Evolutionary conservation across 2,329 filamentous ascomycete species (phyloP).

Genomic region (Cladosporium halotolerans): DNA sequence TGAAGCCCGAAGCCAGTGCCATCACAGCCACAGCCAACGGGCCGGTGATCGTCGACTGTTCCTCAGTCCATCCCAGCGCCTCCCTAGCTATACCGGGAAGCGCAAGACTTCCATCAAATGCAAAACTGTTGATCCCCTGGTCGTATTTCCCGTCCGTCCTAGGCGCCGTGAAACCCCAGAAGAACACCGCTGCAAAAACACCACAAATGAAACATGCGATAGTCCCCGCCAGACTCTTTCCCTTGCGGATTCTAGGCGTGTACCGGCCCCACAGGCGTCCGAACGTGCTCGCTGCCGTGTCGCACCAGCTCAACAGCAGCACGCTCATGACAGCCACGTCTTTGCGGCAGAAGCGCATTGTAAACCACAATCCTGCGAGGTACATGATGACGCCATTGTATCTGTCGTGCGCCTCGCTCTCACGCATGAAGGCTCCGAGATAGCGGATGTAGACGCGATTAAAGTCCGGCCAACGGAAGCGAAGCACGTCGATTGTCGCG

Average conservation of each 20-base stretch:
- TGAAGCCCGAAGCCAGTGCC: slow-evolving; percentile 80
- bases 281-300: slow-evolving; percentile 92
- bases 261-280: slow-evolving; percentile 84
- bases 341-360: slow-evolving; percentile 83
- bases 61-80: slow-evolving; percentile 54
- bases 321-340: slow-evolving; percentile 87
- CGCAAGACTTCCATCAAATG: slow-evolving; percentile 72
- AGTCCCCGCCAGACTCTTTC: slow-evolving; percentile 88
- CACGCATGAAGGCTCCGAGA: slow-evolving; percentile 89
- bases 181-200: slow-evolving; percentile 72
- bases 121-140: slow-evolving; percentile 55
- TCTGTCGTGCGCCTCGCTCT: slow-evolving; percentile 77
- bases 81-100: slow-evolving; percentile 57
- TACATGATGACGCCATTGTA: slow-evolving; percentile 99
- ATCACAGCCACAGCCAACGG: slow-evolving; percentile 68
- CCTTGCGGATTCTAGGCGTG: slow-evolving; percentile 74
- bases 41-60: slow-evolving; percentile 60
- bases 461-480: slow-evolving; percentile 72
- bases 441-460: slow-evolving; percentile 81
- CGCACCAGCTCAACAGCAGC: slow-evolving; percentile 91
- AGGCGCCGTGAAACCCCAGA: slow-evolving; percentile 83
- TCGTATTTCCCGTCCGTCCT: slow-evolving; percentile 29
- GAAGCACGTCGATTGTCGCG: slow-evolving; percentile 70
- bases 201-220: slow-evolving; percentile 77
- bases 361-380: slow-evolving; percentile 80